Conservation (phyloP, 2,329 filamentous ascomycete genomes). For the Aspergillus ustus region DNA sequence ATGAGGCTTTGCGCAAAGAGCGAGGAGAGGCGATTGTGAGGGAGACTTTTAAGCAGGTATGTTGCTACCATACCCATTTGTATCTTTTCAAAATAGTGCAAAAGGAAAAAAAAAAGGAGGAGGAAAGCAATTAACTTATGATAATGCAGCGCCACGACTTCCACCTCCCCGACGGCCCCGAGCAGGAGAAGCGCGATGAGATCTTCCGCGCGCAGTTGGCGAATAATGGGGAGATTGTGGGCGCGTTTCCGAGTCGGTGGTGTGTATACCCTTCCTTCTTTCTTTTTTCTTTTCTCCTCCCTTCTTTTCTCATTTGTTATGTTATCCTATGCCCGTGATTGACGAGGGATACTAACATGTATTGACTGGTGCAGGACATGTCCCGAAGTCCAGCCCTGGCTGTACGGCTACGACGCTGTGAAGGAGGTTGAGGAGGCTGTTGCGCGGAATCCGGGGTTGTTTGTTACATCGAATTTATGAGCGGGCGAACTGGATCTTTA, state of each 20-base stretch:
- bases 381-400: conserved; percentile 65
- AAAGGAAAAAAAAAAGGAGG: too few species aligned
- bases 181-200: conserved; percentile 62
- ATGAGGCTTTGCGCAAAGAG: conserved; percentile 53
- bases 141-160: conserved; percentile 53
- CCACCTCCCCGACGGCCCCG: conserved; percentile 59
- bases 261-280: conserved; percentile 23
- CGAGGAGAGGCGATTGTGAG: conserved; percentile 60
- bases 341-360: background rate
- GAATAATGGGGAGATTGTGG: conserved; percentile 48
- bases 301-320: background rate
- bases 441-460: conserved; percentile 27
- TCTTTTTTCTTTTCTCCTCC: background rate
- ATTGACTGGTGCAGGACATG: conserved; percentile 52
- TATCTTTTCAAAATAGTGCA: background rate
- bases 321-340: too few species aligned
- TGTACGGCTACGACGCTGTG: conserved; percentile 68
- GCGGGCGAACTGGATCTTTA: too few species aligned
- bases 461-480: conserved; percentile 9
- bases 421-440: conserved; percentile 56
- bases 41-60: conserved; percentile 62
- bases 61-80: too few species aligned
- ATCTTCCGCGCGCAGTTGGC: conserved; percentile 62
- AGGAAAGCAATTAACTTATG: background rate
- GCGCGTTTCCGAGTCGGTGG: conserved; percentile 67